These are phyloP conservation scores for Penicillium samsonianum DNA, from an alignment of 495 filamentous ascomycete genomes.

Conservation along the genomic window DNA sequence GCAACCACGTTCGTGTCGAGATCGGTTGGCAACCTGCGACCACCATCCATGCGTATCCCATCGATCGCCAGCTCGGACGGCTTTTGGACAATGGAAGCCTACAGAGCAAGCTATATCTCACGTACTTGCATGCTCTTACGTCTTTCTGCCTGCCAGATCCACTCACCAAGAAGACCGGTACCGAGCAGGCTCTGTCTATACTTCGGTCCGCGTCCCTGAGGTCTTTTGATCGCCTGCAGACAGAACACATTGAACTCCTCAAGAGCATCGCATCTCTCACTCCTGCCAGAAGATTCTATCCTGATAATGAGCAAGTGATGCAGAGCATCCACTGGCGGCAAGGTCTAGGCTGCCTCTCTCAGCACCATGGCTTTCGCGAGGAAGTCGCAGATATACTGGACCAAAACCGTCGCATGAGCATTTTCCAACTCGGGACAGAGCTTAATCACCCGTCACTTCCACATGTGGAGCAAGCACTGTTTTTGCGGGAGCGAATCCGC, in stretches of 20 bases:
- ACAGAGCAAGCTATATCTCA: slow-evolving; percentile 54
- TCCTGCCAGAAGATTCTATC: slow-evolving; percentile 59
- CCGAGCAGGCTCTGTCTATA: slow-evolving; percentile 56
- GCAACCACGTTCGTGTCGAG: slow-evolving; percentile 45
- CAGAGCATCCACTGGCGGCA: slow-evolving; percentile 10
- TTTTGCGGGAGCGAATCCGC: slow-evolving; percentile 33
- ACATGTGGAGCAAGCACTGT: neutral
- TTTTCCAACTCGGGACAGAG: neutral
- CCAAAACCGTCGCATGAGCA: slow-evolving; percentile 1
- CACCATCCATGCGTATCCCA: slow-evolving; percentile 43
- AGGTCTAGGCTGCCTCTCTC: slow-evolving; percentile 3
- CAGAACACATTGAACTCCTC: slow-evolving; percentile 35
- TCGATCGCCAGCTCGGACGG: too few species aligned
- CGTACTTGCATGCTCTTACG: slow-evolving; percentile 64
- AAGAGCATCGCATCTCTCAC: slow-evolving; percentile 45
- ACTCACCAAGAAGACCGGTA: slow-evolving; percentile 59
- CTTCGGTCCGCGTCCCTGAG: slow-evolving; percentile 49
- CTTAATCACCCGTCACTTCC: neutral
- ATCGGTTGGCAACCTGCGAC: slow-evolving; percentile 25
- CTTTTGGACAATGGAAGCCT: slow-evolving; percentile 55
- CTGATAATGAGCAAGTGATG: slow-evolving; percentile 31
- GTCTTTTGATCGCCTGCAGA: slow-evolving; percentile 42
- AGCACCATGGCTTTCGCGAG: slow-evolving; percentile 13
- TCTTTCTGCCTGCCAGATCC: slow-evolving; percentile 59
- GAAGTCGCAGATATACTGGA: slow-evolving; percentile 2